phyloP scores from a whole-genome alignment of 1,284 basidiomycete species.

The Malassezia cuniculi region DNA sequence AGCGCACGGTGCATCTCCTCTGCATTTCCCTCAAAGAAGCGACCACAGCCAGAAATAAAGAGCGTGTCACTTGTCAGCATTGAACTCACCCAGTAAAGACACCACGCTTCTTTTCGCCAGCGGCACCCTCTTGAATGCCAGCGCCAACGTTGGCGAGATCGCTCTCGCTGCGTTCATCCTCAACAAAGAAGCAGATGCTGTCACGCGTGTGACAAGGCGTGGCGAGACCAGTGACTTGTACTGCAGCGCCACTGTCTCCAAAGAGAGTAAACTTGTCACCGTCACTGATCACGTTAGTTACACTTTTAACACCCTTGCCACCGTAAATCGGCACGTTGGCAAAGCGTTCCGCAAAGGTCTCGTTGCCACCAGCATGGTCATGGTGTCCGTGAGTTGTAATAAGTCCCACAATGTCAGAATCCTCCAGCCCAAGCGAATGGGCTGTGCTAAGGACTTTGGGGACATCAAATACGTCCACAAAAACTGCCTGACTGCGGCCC shows the following conservation, averaged over 20 bases:
- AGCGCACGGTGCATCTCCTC: conserved; percentile 70
- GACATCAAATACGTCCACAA: conserved; percentile 65
- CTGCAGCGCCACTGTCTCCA: conserved; percentile 14
- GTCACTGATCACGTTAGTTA: conserved; percentile 57
- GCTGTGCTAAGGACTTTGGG: conserved; percentile 60
- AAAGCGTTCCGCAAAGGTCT: conserved; percentile 51
- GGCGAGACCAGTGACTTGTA: conserved; percentile 49
- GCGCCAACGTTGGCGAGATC: conserved; percentile 1
- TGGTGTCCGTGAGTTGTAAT: conserved; percentile 42
- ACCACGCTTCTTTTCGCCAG: conserved; percentile 51
- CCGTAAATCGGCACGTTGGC: conserved; percentile 67
- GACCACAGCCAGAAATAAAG: conserved; percentile 82
- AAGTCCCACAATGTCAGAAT: conserved; percentile 46
- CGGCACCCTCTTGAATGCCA: conserved; percentile 47
- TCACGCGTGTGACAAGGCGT: conserved; percentile 96
- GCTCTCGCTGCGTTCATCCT: conserved; percentile 46
- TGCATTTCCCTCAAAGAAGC: conserved; percentile 86
- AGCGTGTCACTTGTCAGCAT: conserved; percentile 60
- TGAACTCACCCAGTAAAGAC: conserved; percentile 69
- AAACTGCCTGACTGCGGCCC: conserved; percentile 21
- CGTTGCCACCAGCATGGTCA: conserved; percentile 80
- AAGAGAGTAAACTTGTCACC: conserved; percentile 22
- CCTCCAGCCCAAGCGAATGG: conserved; percentile 47
- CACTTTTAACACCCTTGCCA: conserved; percentile 57
- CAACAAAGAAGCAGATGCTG: conserved; percentile 78